Evolutionary conservation across 2,329 filamentous ascomycete species (phyloP), one percentile per base, ranked within the genome.

Genomic region (Rosellinia necatrix): DNA sequence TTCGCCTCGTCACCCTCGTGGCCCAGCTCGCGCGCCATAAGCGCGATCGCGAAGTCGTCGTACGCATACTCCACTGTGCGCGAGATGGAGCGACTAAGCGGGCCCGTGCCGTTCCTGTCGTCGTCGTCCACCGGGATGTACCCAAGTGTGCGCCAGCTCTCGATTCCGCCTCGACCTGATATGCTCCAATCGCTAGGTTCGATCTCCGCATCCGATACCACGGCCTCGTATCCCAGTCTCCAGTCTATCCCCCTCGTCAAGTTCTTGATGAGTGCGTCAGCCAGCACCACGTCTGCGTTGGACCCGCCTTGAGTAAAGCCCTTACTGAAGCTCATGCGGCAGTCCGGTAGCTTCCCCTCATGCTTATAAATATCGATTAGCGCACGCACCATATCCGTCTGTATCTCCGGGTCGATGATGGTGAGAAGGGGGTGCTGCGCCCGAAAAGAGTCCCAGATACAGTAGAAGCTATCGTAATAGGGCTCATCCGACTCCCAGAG

Each of bases 41-140:
- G 72, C 1, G 84, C 82, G 53, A 90, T 83, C 60, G 82, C 84
- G 64, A 87, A 93, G 72, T 92, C 90, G 65, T 92, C 82, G 72
- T 92, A 93, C 0, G 88, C 86, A 69, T 92, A 93, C 70, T 92
- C 90, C 4, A 92, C 84, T 0, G 88, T 91, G 3, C 90, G 81
- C 2, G 86, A 90, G 15, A 92, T 82, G 49, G 81, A 86, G 12
- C 90, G 84, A 1, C 86, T 89, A 63, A 83, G 81, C 0, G 85
- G 83, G 0, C 89, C 89, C 3, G 80, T 79, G 12, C 86, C 86
- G 27, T 80, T 75, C 0, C 75, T 76, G 68, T 91, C 88, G 13
- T 77, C 77, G 67, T 92, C 87, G 51, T 89, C 80, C 6, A 78
- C 80, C 0, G 90, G 89, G 21, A 93, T 89, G 68, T 90, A 93